Percentiles rank a stretch among this genome's conserved stretches.
Evolutionary conservation across 2,329 filamentous ascomycete species (phyloP).

Genomic region (Aspergillus sp.): DNA sequence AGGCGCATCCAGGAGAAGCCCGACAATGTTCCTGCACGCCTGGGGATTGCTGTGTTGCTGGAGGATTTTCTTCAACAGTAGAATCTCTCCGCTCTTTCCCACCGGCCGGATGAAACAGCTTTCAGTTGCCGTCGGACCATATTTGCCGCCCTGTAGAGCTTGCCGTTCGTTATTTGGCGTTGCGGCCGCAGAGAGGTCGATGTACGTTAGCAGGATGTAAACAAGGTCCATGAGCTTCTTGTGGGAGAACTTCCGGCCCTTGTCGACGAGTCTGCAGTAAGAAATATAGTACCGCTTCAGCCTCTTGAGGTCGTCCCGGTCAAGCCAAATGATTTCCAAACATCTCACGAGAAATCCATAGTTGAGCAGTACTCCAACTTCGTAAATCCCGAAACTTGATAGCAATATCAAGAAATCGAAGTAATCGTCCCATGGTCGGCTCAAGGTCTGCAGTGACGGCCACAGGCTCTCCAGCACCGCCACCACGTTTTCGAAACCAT

Average conservation of each 20-base stretch:
- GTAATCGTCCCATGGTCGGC: constrained; percentile 66
- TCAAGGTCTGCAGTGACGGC: constrained; percentile 51
- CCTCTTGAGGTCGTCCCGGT: constrained; percentile 41
- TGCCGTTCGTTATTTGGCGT: constrained; percentile 18
- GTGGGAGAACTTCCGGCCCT: constrained; percentile 38
- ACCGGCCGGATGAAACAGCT: constrained; percentile 23
- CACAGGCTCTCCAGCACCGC: constrained; percentile 49
- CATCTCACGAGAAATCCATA: constrained; percentile 51
- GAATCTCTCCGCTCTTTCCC: constrained; percentile 24
- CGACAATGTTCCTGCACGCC: constrained; percentile 49
- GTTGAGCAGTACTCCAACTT: constrained; percentile 52
- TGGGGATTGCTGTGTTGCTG: constrained; percentile 48
- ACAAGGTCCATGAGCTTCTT: constrained; percentile 35
- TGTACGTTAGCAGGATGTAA: constrained; percentile 25
- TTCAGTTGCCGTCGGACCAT: constrained; percentile 26
- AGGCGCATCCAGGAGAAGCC: constrained; percentile 46
- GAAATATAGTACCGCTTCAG: constrained; percentile 46
- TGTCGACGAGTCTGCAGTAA: constrained; percentile 36
- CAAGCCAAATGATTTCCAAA: constrained; percentile 53
- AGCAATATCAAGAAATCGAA: constrained; percentile 64
- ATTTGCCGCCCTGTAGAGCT: constrained; percentile 17
- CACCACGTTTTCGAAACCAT: constrained; percentile 28
- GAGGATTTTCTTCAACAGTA: constrained; percentile 54
- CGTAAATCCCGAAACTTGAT: constrained; percentile 50
- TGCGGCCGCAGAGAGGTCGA: constrained; percentile 28